Conservation (phyloP, 164 flowering plant genomes). For the Kingdonia uniflora region DNA sequence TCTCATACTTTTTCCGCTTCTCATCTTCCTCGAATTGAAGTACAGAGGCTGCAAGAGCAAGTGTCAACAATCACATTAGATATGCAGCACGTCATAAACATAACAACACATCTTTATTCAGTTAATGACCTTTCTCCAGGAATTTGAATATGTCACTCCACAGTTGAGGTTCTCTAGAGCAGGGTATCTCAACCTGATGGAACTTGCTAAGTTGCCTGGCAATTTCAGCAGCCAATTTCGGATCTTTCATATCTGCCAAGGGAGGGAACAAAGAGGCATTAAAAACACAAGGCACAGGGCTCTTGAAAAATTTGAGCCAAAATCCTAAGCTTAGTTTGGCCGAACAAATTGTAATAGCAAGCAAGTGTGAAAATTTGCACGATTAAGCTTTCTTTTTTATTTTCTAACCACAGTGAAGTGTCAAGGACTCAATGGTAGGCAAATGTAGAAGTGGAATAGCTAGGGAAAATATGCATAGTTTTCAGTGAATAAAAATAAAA, state of each 20-base stretch:
- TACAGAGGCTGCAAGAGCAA: constrained; percentile 55
- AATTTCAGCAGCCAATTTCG: constrained; percentile 78
- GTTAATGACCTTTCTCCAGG: constrained; percentile 48
- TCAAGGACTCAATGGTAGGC: too few species aligned
- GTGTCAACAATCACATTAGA: neutral
- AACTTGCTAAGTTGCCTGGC: constrained; percentile 73
- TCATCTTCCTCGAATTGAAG: constrained; percentile 71
- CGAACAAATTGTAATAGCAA: too few species aligned
- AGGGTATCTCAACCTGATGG: constrained; percentile 82
- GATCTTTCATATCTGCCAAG: constrained; percentile 67
- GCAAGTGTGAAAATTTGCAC: too few species aligned
- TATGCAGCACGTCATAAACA: neutral
- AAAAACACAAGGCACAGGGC: too few species aligned
- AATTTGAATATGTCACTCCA: constrained; percentile 82
- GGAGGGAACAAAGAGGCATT: constrained; percentile 4
- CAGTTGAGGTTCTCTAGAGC: constrained; percentile 83
- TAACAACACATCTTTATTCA: neutral
- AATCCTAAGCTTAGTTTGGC: too few species aligned
- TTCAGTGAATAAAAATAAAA: too few species aligned
- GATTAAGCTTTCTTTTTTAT: too few species aligned
- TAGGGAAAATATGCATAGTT: too few species aligned
- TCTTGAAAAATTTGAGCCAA: too few species aligned
- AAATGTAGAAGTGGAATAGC: too few species aligned
- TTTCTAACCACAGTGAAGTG: too few species aligned
- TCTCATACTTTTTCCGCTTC: constrained; percentile 57